Percentiles rank a stretch among this genome's conserved stretches.
These are phyloP conservation scores for Rhodocollybia butyracea DNA, from an alignment of 768 basidiomycete genomes.

Conservation along the genomic window DNA sequence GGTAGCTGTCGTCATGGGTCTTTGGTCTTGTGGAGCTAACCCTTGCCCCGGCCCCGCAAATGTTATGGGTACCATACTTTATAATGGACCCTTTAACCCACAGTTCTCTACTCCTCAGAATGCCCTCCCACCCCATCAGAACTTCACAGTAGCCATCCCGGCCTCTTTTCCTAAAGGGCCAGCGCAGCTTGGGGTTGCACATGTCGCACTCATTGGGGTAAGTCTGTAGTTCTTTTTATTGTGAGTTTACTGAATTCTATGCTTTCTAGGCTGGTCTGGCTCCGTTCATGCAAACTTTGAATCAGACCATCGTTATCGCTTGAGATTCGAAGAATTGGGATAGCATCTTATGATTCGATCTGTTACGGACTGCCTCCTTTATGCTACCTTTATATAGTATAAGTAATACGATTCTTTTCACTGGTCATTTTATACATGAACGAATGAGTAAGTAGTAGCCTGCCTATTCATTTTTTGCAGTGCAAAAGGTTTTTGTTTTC, in stretches of 20 bases:
- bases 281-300: conserved; percentile 5
- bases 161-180: not conserved
- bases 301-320: not conserved
- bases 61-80: conserved; percentile 41
- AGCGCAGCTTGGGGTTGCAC: not conserved
- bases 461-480: too few species aligned
- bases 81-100: conserved; percentile 42
- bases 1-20: conserved; percentile 42
- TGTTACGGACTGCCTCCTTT: too few species aligned
- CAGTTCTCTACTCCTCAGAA: conserved; percentile 12
- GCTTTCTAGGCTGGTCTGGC: conserved; percentile 1
- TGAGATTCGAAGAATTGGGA: not conserved
- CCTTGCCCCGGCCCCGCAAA: conserved; percentile 21
- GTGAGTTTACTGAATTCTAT: not conserved
- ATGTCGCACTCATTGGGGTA: conserved; percentile 6
- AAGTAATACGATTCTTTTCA: too few species aligned
- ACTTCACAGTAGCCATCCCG: conserved; percentile 2
- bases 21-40: conserved; percentile 33
- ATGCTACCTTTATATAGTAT: too few species aligned
- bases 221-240: not conserved
- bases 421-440: too few species aligned
- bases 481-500: too few species aligned
- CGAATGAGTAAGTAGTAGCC: too few species aligned
- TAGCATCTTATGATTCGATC: too few species aligned
- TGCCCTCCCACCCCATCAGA: conserved; percentile 7